Conservation (phyloP, 2,329 filamentous ascomycete species). For the Akanthomyces lecanii region DNA sequence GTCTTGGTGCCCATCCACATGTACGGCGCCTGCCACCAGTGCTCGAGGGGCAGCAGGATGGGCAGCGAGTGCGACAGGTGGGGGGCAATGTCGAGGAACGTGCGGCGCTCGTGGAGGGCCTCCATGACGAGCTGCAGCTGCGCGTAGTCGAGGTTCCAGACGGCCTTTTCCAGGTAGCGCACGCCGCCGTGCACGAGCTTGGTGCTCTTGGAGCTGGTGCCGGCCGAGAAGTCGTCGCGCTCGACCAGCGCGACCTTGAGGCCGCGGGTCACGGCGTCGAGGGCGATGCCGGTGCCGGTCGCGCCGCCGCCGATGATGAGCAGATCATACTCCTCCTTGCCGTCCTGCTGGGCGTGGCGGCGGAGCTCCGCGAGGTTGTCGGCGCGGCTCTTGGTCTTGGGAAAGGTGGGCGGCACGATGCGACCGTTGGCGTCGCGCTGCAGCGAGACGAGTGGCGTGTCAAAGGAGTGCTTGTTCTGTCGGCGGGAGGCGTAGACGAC, state of each 20-base stretch:
- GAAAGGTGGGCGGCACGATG: constrained; percentile 37
- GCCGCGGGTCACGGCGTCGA: constrained; percentile 75
- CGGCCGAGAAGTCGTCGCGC: constrained; percentile 76
- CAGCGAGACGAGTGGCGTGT: constrained; percentile 31
- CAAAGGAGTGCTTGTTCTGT: constrained; percentile 28
- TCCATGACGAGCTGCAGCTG: constrained; percentile 79
- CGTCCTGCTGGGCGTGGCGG: constrained; percentile 31
- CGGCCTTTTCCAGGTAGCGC: constrained; percentile 79
- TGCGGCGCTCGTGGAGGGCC: constrained; percentile 75
- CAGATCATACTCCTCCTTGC: constrained; percentile 65
- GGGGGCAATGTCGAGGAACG: constrained; percentile 77
- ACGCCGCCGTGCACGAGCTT: constrained; percentile 85
- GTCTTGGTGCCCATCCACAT: constrained; percentile 69
- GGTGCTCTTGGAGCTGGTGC: constrained; percentile 82
- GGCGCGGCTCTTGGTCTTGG: constrained; percentile 30
- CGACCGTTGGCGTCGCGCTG: constrained; percentile 34
- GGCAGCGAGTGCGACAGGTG: constrained; percentile 78
- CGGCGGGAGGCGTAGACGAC: constrained; percentile 28
- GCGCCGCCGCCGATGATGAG: constrained; percentile 76
- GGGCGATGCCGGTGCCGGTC: constrained; percentile 73
- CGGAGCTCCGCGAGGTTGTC: constrained; percentile 40
- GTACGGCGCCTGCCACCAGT: constrained; percentile 79
- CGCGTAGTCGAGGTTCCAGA: constrained; percentile 80
- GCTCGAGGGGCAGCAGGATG: constrained; percentile 77
- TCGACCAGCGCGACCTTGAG: constrained; percentile 78